Conservation (phyloP, 148 eudicot species). For the Vaccinium myrtillus region DNA sequence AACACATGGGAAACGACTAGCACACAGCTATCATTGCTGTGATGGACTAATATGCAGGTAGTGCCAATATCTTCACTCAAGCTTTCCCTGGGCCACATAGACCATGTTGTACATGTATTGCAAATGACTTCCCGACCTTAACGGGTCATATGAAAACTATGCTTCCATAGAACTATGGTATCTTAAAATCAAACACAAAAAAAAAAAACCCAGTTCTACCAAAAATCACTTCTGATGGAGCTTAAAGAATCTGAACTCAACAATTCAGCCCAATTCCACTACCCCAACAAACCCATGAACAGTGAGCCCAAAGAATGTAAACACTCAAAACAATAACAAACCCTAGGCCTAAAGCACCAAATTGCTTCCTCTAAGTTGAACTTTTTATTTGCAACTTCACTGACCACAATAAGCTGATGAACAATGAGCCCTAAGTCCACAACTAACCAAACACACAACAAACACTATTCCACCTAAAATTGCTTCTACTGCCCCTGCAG, state of each 20-base stretch:
- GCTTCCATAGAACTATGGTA: not conserved
- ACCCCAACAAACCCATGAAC: not conserved
- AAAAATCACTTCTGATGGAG: not conserved
- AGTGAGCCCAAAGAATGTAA: not conserved
- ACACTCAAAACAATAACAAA: not conserved
- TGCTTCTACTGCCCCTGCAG: not conserved
- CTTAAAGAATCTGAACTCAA: not conserved
- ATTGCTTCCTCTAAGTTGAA: not conserved
- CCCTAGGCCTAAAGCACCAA: not conserved
- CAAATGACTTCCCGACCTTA: not conserved
- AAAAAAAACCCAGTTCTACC: not conserved
- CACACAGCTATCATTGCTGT: not conserved
- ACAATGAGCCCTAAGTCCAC: not conserved
- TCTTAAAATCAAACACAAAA: not conserved
- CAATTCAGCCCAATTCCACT: not conserved
- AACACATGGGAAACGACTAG: not conserved
- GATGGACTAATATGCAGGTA: not conserved
- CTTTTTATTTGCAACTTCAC: not conserved
- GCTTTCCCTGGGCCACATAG: not conserved
- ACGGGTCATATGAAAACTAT: not conserved
- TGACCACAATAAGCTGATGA: not conserved
- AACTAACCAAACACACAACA: slow-evolving; percentile 10
- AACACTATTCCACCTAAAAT: not conserved
- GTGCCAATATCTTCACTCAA: not conserved
- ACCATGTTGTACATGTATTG: not conserved